Conservation (phyloP, 495 filamentous ascomycete genomes). For the Penicillium flavigenum region DNA sequence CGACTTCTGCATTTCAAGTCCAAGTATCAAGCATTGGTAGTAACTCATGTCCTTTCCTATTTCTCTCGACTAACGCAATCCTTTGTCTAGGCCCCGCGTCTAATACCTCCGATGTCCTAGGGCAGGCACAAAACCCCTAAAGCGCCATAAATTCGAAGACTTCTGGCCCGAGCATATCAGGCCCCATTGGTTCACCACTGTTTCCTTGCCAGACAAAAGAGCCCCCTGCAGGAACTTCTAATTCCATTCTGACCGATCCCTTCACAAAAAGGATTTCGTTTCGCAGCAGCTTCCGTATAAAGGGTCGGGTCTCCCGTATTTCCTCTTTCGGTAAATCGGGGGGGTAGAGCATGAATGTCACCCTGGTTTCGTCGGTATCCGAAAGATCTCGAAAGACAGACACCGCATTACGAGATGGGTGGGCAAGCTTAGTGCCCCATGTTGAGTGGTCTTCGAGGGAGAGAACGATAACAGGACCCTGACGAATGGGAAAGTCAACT, state of each 20-base stretch:
- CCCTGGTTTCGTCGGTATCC: slow-evolving; percentile 2
- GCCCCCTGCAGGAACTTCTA: slow-evolving; percentile 5
- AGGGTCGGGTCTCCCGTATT: neutral
- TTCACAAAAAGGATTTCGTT: slow-evolving; percentile 14
- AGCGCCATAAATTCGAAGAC: slow-evolving; percentile 8
- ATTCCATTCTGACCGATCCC: slow-evolving; percentile 10
- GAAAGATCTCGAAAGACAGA: slow-evolving; percentile 12
- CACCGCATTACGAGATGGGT: slow-evolving; percentile 4
- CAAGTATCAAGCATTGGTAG: too few relatives aligned
- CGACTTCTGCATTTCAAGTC: too few relatives aligned
- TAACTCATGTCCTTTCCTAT: too few relatives aligned
- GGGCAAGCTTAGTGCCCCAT: slow-evolving; percentile 4
- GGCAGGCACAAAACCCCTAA: too few relatives aligned
- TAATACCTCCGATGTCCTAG: too few relatives aligned
- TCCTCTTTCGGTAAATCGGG: slow-evolving; percentile 4
- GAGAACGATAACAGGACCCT: slow-evolving; percentile 3
- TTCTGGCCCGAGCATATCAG: neutral
- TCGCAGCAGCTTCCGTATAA: slow-evolving; percentile 6
- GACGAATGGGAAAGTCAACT: neutral
- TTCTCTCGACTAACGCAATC: too few relatives aligned
- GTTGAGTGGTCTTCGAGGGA: neutral
- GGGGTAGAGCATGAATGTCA: slow-evolving; percentile 4
- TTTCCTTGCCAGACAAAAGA: slow-evolving; percentile 10
- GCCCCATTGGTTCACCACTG: neutral
- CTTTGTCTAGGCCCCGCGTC: too few relatives aligned